These are phyloP conservation scores for Neurospora pannonica DNA, from an alignment of 495 filamentous ascomycete species.

Conservation along the genomic window DNA sequence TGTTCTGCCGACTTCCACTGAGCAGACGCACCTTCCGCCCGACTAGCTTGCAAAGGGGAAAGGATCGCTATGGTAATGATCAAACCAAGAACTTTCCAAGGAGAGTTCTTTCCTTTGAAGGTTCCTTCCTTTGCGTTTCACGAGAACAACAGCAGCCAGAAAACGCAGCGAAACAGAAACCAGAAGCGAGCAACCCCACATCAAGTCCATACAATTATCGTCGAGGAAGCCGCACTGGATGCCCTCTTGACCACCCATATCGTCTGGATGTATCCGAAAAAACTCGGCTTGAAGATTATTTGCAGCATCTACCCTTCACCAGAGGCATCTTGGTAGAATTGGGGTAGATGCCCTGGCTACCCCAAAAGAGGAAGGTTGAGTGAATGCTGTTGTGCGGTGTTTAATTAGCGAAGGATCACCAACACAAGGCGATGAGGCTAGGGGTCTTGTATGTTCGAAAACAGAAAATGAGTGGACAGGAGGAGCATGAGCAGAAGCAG, in stretches of 20 bases:
- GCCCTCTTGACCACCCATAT: background rate
- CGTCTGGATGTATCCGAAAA: background rate
- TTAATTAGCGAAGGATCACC: background rate
- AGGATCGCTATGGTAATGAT: background rate
- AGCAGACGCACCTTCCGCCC: background rate
- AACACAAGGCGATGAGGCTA: no score
- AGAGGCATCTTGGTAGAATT: background rate
- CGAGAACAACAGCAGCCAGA: background rate
- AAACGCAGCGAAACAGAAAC: background rate
- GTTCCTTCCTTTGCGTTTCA: background rate
- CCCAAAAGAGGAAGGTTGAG: no score
- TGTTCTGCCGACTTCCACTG: background rate
- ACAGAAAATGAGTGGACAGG: background rate
- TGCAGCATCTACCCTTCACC: background rate
- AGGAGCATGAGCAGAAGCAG: background rate
- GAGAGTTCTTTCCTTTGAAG: no score
- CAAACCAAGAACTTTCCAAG: background rate
- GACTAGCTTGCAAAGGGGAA: background rate
- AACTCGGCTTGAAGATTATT: background rate
- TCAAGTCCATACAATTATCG: background rate
- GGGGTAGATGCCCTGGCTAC: no score
- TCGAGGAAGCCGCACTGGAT: background rate
- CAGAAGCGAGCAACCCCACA: background rate
- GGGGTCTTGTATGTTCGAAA: background rate
- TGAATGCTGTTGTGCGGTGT: background rate